Base-by-base conservation (phyloP, 2,329 filamentous ascomycete species). In the Elsinoe perseae region DNA sequence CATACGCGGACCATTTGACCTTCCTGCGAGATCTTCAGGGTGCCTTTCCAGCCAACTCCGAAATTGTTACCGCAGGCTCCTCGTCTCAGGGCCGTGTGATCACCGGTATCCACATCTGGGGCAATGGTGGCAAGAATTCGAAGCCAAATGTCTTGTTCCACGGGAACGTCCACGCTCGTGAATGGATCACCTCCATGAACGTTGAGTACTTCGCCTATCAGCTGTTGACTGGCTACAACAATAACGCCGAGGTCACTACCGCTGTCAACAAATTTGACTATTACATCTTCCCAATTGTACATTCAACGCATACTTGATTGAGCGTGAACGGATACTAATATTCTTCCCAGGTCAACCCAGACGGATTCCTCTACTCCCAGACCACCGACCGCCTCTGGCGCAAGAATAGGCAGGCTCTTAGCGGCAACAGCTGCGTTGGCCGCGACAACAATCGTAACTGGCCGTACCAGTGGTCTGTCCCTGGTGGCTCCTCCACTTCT, bases 361-460 rank as follows among this genome's bases (percentile, higher is more conserved):
- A 61, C 78, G 79, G 81, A 20, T 84, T 85, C 63, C 71, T 79
- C 23, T 83, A 79, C 68, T 77, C 77, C 0, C 80, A 83, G 63
- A 79, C 73, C 2, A 74, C 64, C 4, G 70, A 83, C 64, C 77
- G 82, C 14, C 63, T 84, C 54, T 85, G 82, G 82, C 79, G 81
- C 59, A 83, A 84, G 70, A 83, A 81, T 66, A 75, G 80, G 2
- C 73, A 78, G 59, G 57, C 61, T 0, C 53, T 42, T 7, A 59
- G 64, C 0, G 67, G 69, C 6, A 70, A 69, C n/a, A 66, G 68
- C 7, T 79, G 74, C 58, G 61, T 76, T 21, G 78, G 78, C 14
- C 73, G 72, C 9, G 81, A 83, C 61, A 56, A 81, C 63, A 83
- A 83, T 70, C 75, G 80, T 58, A 82, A 82, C 70, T 82, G 79